Percentiles rank a stretch among this genome's conserved stretches.
phyloP scores from a whole-genome alignment of 768 basidiomycete genomes.

The Termitomyces sp. region DNA sequence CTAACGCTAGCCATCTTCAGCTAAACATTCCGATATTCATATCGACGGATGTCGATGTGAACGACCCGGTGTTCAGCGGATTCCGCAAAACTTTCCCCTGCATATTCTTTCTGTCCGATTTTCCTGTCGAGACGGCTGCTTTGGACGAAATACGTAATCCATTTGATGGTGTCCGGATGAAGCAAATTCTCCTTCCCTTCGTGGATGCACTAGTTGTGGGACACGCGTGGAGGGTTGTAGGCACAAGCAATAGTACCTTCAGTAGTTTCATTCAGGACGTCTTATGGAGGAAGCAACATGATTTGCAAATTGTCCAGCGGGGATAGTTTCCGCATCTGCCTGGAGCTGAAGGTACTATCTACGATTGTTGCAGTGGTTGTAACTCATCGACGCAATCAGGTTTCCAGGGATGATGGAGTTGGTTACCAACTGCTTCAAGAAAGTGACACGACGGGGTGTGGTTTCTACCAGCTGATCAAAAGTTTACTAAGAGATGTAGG shows the following conservation, averaged over 20 bases:
- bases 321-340: slow-evolving; percentile 27
- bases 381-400: not conserved
- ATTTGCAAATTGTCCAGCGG: slow-evolving; percentile 45
- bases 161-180: slow-evolving; percentile 48
- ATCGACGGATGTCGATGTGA: slow-evolving; percentile 51
- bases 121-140: slow-evolving; percentile 27
- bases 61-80: slow-evolving; percentile 39
- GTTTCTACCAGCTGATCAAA: not conserved
- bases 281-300: slow-evolving; percentile 60
- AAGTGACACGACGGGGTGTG: not conserved
- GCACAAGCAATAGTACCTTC: slow-evolving; percentile 76
- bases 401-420: not conserved
- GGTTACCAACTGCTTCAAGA: not conserved
- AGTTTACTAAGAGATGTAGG: not conserved
- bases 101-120: slow-evolving; percentile 54
- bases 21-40: slow-evolving; percentile 64
- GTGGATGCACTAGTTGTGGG: slow-evolving; percentile 71
- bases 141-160: slow-evolving; percentile 37
- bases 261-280: slow-evolving; percentile 67
- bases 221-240: slow-evolving; percentile 54
- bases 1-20: slow-evolving; percentile 19
- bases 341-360: not conserved
- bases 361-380: not conserved
- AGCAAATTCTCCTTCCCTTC: slow-evolving; percentile 52
- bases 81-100: slow-evolving; percentile 63